Evolutionary conservation across 2,329 filamentous ascomycete species (phyloP).

Genomic region (Verticillium isaacii): DNA sequence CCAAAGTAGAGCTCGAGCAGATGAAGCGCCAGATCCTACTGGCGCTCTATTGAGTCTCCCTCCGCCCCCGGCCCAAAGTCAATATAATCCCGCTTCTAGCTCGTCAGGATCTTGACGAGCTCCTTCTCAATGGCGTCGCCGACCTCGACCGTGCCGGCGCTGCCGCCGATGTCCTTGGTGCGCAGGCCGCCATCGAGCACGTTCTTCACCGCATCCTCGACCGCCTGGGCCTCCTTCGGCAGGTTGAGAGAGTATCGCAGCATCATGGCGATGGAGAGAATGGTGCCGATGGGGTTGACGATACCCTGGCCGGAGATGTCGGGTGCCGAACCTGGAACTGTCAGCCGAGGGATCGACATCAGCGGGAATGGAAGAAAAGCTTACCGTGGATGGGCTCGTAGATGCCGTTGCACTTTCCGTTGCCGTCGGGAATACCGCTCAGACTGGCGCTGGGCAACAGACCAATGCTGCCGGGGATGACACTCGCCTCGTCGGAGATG

Average conservation of each 20-base stretch:
- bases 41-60: not conserved
- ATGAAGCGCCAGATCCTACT: not conserved
- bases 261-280: conserved; percentile 94
- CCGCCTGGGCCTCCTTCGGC: conserved; percentile 67
- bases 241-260: conserved; percentile 86
- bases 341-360: not conserved
- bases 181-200: conserved; percentile 74
- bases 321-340: conserved; percentile 69
- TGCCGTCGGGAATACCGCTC: conserved; percentile 79
- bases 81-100: conserved; percentile 7
- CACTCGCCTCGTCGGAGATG: conserved; percentile 89
- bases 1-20: not conserved
- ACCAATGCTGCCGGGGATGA: conserved; percentile 87
- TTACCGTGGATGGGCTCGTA: conserved; percentile 96
- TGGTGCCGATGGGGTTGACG: conserved; percentile 79
- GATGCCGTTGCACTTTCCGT: conserved; percentile 83
- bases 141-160: conserved; percentile 52
- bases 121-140: conserved; percentile 75
- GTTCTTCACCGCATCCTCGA: conserved; percentile 76
- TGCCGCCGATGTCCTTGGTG: conserved; percentile 83
- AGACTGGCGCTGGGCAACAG: conserved; percentile 84
- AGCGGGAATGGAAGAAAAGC: conserved; percentile 13
- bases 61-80: not conserved
- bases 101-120: conserved; percentile 63
- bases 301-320: conserved; percentile 91